phyloP scores from a whole-genome alignment of 2,329 filamentous ascomycete species.

The Biscogniauxia marginata region DNA sequence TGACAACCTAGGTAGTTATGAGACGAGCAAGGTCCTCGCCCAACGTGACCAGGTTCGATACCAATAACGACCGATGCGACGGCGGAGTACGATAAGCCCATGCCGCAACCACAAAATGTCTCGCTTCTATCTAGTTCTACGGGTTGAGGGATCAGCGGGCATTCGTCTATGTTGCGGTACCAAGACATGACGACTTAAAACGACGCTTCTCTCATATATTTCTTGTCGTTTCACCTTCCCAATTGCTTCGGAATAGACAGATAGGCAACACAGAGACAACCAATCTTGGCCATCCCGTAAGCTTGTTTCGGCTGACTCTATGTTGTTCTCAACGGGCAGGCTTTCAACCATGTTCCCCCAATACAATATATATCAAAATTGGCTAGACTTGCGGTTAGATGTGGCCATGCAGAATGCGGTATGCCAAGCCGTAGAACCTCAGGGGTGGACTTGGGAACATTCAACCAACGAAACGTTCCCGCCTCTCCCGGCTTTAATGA shows the following conservation, averaged over 20 bases:
- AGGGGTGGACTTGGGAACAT: background rate
- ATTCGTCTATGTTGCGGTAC: background rate
- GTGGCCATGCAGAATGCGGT: background rate
- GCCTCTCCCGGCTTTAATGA: background rate
- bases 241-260: background rate
- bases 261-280: background rate
- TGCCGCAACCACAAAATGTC: background rate
- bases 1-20: background rate
- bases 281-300: background rate
- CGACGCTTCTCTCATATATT: background rate
- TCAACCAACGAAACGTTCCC: background rate
- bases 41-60: background rate
- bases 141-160: background rate
- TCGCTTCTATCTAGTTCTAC: background rate
- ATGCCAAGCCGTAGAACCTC: background rate
- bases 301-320: background rate
- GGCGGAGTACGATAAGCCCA: background rate
- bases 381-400: background rate
- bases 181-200: background rate
- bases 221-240: background rate
- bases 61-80: background rate
- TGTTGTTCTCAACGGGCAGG: background rate
- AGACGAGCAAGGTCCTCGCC: background rate
- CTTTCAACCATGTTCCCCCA: background rate
- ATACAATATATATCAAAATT: background rate